A percentile compares a stretch with the other conserved stretches of the same genome.
These are phyloP conservation scores for Davidsoniella neocaledoniae DNA, from an alignment of 2,329 filamentous ascomycete genomes.

Conservation along the genomic window DNA sequence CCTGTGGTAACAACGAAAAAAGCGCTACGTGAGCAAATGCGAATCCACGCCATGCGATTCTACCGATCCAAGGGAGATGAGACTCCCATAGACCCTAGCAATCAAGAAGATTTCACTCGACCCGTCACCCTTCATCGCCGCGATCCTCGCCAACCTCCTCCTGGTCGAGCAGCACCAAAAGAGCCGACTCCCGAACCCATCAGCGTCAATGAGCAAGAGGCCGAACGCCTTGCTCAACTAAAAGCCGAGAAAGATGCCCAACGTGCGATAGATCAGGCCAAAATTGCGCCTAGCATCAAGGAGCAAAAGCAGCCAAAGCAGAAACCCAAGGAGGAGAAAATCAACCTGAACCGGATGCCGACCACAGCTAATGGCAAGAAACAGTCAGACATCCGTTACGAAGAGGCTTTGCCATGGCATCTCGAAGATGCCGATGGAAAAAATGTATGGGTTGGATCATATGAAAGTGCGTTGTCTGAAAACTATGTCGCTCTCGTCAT, in stretches of 20 bases:
- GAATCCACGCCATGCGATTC: slow-evolving; percentile 79
- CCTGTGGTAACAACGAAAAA: slow-evolving; percentile 74
- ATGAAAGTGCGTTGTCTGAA: slow-evolving; percentile 76
- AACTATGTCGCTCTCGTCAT: slow-evolving; percentile 68
- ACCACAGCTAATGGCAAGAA: slow-evolving; percentile 64
- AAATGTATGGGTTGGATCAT: slow-evolving; percentile 83
- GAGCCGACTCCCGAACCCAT: slow-evolving; percentile 21
- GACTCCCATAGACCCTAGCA: slow-evolving; percentile 44
- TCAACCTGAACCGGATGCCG: slow-evolving; percentile 72
- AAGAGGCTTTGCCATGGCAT: slow-evolving; percentile 93
- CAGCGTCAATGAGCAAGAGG: slow-evolving; percentile 38
- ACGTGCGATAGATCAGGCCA: slow-evolving; percentile 71
- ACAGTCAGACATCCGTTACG: slow-evolving; percentile 60
- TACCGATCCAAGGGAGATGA: slow-evolving; percentile 33
- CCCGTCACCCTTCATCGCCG: slow-evolving; percentile 81
- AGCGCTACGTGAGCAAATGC: slow-evolving; percentile 59
- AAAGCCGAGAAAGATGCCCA: slow-evolving; percentile 73
- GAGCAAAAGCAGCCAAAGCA: slow-evolving; percentile 37
- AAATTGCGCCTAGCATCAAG: slow-evolving; percentile 72
- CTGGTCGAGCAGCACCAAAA: slow-evolving; percentile 47
- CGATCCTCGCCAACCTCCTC: slow-evolving; percentile 56
- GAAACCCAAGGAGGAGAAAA: slow-evolving; percentile 67
- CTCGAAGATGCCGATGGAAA: slow-evolving; percentile 92
- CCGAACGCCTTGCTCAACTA: slow-evolving; percentile 48
- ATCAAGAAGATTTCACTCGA: slow-evolving; percentile 66